These are phyloP conservation scores for Puccinia triticina DNA, from an alignment of 1,284 basidiomycete genomes.

Conservation along the genomic window DNA sequence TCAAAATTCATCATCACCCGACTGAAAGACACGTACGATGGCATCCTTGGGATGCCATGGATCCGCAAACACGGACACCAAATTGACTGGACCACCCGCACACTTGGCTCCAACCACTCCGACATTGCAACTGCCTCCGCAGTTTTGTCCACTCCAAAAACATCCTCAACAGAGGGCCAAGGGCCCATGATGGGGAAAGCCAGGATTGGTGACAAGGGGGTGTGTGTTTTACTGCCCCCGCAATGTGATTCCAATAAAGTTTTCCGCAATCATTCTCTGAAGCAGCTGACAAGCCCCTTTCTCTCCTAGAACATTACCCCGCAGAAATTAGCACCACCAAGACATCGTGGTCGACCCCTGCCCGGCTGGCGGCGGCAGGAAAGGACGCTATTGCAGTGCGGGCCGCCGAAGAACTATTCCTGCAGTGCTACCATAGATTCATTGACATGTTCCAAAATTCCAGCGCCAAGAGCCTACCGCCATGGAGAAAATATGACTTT, in stretches of 20 bases:
- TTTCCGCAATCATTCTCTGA: no score
- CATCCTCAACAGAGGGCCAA: not conserved
- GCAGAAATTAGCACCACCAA: no score
- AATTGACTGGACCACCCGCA: not conserved
- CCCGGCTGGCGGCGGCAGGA: no score
- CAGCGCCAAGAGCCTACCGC: no score
- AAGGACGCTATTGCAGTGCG: no score
- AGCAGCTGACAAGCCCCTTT: no score
- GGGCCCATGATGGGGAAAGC: not conserved
- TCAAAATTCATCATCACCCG: not conserved
- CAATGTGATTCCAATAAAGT: not conserved
- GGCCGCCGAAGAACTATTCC: no score
- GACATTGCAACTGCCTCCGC: not conserved
- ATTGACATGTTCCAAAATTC: no score
- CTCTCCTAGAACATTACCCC: no score
- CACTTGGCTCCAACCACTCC: not conserved
- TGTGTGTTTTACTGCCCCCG: constrained; percentile 3
- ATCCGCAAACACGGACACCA: not conserved
- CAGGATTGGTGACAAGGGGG: constrained; percentile 1
- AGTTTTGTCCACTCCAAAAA: not conserved
- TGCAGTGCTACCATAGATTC: no score
- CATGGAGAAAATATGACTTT: no score
- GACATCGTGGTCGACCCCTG: no score
- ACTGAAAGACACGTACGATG: constrained; percentile 7
- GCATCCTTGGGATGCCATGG: constrained; percentile 5